Base-by-base conservation (phyloP, 2,329 filamentous ascomycete species). In the Aureobasidium uvarum region DNA sequence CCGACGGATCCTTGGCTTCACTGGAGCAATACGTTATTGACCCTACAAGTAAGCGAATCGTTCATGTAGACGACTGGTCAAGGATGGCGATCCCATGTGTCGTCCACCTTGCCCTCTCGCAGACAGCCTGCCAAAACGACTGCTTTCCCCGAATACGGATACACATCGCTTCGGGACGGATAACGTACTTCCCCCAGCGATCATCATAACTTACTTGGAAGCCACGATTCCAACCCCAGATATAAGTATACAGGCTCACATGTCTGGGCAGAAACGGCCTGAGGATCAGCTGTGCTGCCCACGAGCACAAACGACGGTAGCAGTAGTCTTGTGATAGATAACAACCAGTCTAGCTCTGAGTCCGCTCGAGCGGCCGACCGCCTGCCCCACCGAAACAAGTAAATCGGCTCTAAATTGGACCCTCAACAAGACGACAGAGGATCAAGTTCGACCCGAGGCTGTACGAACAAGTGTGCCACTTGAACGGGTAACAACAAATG, bases 201-300 rank as follows among this genome's bases (percentile, higher is more conserved):
- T 64, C 38, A 63, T 55, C 38, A 18, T 46, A 39, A 55, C 28
- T n/a, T 38, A 20, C 28, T 38, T 46, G 39, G 20, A 28, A 54
- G 60, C 60, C 60, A 64, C 60, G 25, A 46, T 54, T 13, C 50
- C 50, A 25, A 48, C 60, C 60, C 60, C 60, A 55, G 60, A 64
- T 64, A 55, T 55, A 50, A 38, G 33, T 28, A 43, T 38, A 38
- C 50, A 46, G 18, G 59, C 45, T 62, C 59, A 64, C 60, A 64
- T 55, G 48, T 38, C 50, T 50, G 58, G 14, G n/a, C 28, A 20
- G 2, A 46, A 64, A 64, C 60, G 60, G 60, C 18, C 31, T 38
- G 33, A 36, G 39, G 45, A 54, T 64, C 60, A 64, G 60, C 38
- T 54, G 60, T 64, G 60, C 50, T 54, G 39, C 60, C 28, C 60